Evolutionary conservation across 2,329 filamentous ascomycete species (phyloP), one percentile per base, ranked within the genome.

Genomic region (Ophiostoma fasciatum): DNA sequence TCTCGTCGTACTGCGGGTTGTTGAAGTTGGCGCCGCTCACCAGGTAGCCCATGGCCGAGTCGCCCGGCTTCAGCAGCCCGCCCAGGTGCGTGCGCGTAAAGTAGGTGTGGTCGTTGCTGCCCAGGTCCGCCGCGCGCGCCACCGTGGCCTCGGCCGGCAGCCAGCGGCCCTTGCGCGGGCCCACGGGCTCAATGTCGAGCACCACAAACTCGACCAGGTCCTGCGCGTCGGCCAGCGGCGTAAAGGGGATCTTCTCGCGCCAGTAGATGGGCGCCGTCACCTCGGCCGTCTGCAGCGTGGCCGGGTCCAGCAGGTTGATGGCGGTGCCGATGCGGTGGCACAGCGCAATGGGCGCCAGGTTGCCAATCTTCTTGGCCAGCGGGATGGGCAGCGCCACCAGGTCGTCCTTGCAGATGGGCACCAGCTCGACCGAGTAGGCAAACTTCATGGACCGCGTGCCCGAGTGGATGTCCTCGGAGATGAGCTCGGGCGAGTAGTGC

Each of bases 341-440:
- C 26, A 98, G 65, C 1, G 79, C 74, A 26, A 98, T 64, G 4
- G 90, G 90, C 2, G 76, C 71, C 49, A 96, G 93, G 57, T 94
- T 94, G 44, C 90, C 87, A 35, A 81, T 65, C 38, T 78, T 74
- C 56, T 85, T 90, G 12, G 90, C 90, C 40, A 96, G 64, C 47
- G 84, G 85, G 44, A 94, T 76, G 1, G 90, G 90, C 25, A 98
- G 63, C 2, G 83, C 87, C n/a, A 98, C 83, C 20, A 98, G 65
- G 53, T 98, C 90, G 49, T 98, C 90, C 58, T 94, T 94, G 66
- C 90, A 96, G 33, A 98, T 85, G 1, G 90, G 90, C 19, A 96
- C 78, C 33, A 98, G 59, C 53, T 94, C 83, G 36, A 80, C 75
- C 0, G 85, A 92, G 59, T 76, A 96, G 31, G 82, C 79, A 61